Conservation (phyloP, 805 yeast genomes). For the Tetrapisispora namnaoensis region DNA sequence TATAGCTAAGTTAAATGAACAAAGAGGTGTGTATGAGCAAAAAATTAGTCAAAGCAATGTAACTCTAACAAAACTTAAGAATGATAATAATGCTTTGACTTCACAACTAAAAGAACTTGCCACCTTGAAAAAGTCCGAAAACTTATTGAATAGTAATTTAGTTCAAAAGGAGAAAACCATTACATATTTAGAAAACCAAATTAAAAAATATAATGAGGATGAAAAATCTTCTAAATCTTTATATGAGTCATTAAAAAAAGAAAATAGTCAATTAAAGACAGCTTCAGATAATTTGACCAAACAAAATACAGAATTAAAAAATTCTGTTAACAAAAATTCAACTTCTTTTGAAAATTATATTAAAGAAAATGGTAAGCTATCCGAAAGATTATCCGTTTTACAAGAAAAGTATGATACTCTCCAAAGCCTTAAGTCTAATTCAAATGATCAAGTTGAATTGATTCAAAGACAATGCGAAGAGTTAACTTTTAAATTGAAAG, state of each 20-base stretch:
- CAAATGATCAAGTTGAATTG: slow-evolving; percentile 37
- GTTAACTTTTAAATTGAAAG: slow-evolving; percentile 53
- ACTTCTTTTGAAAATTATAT: slow-evolving; percentile 28
- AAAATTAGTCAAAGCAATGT: slow-evolving; percentile 8
- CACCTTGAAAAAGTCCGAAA: slow-evolving; percentile 11
- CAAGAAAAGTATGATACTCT: slow-evolving; percentile 33
- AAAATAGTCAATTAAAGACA: slow-evolving; percentile 26
- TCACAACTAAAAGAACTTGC: slow-evolving; percentile 15
- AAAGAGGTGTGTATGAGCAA: slow-evolving; percentile 4
- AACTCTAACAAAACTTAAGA: slow-evolving; percentile 8
- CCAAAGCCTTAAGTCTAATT: slow-evolving; percentile 30
- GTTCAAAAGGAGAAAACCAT: slow-evolving; percentile 32
- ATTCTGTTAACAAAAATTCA: slow-evolving; percentile 35
- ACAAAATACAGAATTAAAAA: slow-evolving; percentile 30
- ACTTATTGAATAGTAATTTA: slow-evolving; percentile 17
- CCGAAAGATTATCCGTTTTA: slow-evolving; percentile 34
- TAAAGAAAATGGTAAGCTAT: slow-evolving; percentile 33
- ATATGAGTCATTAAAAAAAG: slow-evolving; percentile 24
- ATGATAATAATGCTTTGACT: slow-evolving; percentile 11
- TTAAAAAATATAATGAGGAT: slow-evolving; percentile 29
- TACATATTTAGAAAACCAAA: slow-evolving; percentile 32
- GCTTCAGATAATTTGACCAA: slow-evolving; percentile 24
- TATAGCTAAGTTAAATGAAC: slow-evolving; percentile 8
- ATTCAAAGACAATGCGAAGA: slow-evolving; percentile 67
- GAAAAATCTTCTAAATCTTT: slow-evolving; percentile 21